Base-by-base conservation (phyloP, 2,329 filamentous ascomycete genomes). In the Botrytis medusae region DNA sequence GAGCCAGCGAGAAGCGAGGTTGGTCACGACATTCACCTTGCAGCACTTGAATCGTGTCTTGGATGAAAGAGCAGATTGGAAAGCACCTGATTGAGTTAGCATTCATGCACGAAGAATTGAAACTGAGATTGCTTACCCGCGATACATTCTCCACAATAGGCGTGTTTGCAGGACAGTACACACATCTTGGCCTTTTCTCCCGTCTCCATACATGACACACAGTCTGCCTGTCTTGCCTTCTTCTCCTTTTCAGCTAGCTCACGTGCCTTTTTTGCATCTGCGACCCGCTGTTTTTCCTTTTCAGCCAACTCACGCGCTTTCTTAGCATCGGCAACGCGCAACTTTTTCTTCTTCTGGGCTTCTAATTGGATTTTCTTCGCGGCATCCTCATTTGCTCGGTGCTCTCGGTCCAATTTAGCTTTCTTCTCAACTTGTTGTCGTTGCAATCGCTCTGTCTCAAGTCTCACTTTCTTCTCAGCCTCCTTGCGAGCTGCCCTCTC, bases 121-220 rank as follows among this genome's bases (percentile, higher is more conserved):
- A 57, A 44, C 14, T 42, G 7, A 32, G 7, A 32, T 25, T 37
- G 61, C 72, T 61, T 73, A 76, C 77, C 74, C 34, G 42, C 69
- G 25, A 77, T 73, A 70, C 76, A 79, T 2, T 74, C 74, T 10
- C 70, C 69, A 34, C 76, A 77, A 51, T 78, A 79, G 4, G 61
- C 60, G 37, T 79, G 77, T 18, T 76, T 74, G 42, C 77, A 79
- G 9, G 73, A 57, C 1, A 78, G 59, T 14, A 74, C 44, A 25
- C 59, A 65, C 72, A 77, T 75, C 3, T 75, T 71, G 9, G 46
- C 61, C 44, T 74, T 74, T 2, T 74, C 71, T 14, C 70, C 71
- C 34, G 64, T 32, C 54, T 76, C 75, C 74, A 79, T 76, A 37
- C 76, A 79, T 18, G 74, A 75, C 22, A 75, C 73, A 63, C 77